A percentile compares a stretch with the other conserved stretches of the same genome.
phyloP scores from a whole-genome alignment of 2,329 filamentous ascomycete genomes.

The Ramularia endophylla region DNA sequence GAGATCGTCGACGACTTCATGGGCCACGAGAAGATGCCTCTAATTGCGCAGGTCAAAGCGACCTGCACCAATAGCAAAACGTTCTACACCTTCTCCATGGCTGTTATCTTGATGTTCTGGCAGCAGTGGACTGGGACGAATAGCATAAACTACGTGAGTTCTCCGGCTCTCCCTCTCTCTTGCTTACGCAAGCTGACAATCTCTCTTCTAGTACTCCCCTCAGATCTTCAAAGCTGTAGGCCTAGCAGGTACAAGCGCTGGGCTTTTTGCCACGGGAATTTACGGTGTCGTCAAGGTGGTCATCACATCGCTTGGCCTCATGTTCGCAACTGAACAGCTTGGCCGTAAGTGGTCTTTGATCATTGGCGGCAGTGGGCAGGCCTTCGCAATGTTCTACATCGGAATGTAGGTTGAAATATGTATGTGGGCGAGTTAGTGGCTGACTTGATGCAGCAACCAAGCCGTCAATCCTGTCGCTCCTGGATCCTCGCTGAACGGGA shows the following conservation, averaged over 20 bases:
- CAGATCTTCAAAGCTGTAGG: constrained; percentile 42
- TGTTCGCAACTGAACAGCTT: constrained; percentile 41
- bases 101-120: constrained; percentile 40
- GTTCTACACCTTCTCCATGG: constrained; percentile 38
- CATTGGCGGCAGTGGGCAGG: constrained; percentile 38
- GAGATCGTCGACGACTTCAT: constrained; percentile 42
- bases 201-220: constrained; percentile 39
- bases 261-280: constrained; percentile 42
- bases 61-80: constrained; percentile 34
- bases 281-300: constrained; percentile 44
- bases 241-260: constrained; percentile 32
- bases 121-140: constrained; percentile 33
- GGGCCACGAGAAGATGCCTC: constrained; percentile 37
- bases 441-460: too few relatives aligned
- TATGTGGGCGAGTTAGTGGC: too few relatives aligned
- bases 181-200: constrained; percentile 2
- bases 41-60: constrained; percentile 34
- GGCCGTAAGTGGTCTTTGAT: constrained; percentile 42
- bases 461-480: constrained; percentile 45
- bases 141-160: constrained; percentile 29
- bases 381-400: constrained; percentile 40
- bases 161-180: too few relatives aligned
- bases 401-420: too few relatives aligned
- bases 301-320: constrained; percentile 38
- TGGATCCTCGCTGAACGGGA: constrained; percentile 39